Base-by-base conservation (phyloP, 2,329 filamentous ascomycete genomes). In the Alternaria sp. region DNA sequence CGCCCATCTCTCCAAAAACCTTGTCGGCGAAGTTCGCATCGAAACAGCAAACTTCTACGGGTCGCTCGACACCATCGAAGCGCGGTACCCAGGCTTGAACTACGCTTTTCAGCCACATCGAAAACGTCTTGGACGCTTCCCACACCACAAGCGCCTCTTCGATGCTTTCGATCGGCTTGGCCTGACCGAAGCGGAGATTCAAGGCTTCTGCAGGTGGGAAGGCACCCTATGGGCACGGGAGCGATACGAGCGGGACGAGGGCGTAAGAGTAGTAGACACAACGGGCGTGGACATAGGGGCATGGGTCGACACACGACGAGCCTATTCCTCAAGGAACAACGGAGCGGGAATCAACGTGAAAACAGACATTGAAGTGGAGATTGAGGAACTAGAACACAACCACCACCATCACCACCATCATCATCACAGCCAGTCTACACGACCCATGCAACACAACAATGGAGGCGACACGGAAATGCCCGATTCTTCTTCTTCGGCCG, bases 181-280 rank as follows among this genome's bases (percentile, higher is more conserved):
- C 43, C 82, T 94, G 39, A 94, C 91, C 7, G 81, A 86, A 58
- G 81, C 83, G 68, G 91, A 94, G 75, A 92, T 94, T 67, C 84
- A 87, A 54, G 82, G 83, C 49, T 82, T 94, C 74, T 93, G 91
- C 59, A 89, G 91, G 72, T 94, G 91, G 91, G 91, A 94, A 80
- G 91, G 91, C 58, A 94, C 91, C 9, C 88, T 89, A 63, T 94
- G 91, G 91, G 91, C 91, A 62, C 89, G 93, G 74, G 90, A 93
- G 74, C 87, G 91, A 55, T 94, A 89, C 73, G 91, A 94, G 81
- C 85, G 85, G 58, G 91, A 94, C 72, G 89, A 93, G 71, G 88
- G 88, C 34, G 84, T 91, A 59, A 80, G 79, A 30, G 92, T 94
- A 63, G 79, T 81, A 48, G 91, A 94, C 73, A 93, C 91, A 6